These are phyloP conservation scores for Macroventuria anomochaeta DNA, from an alignment of 2,329 filamentous ascomycete species.

Conservation along the genomic window DNA sequence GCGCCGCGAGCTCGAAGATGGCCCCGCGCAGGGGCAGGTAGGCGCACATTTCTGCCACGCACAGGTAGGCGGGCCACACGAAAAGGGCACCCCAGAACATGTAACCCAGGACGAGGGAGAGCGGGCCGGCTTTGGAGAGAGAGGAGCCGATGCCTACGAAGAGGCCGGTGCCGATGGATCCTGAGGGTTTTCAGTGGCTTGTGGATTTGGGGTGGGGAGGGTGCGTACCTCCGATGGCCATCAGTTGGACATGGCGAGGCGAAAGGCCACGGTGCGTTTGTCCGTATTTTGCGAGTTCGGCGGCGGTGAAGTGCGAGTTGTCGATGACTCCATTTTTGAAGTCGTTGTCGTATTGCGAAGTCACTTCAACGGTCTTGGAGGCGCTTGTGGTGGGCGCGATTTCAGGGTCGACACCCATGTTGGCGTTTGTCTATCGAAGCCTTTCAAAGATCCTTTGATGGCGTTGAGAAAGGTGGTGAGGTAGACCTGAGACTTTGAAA, in stretches of 20 bases:
- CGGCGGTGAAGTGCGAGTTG: constrained; percentile 14
- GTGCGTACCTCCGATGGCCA: constrained; percentile 61
- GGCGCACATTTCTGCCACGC: constrained; percentile 80
- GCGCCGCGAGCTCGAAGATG: constrained; percentile 77
- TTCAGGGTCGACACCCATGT: constrained; percentile 16
- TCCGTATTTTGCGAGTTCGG: constrained; percentile 17
- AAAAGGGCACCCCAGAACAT: constrained; percentile 57
- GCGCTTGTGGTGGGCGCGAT: constrained; percentile 2
- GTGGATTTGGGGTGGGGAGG: neutral
- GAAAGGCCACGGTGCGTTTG: constrained; percentile 51
- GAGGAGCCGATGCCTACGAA: constrained; percentile 66
- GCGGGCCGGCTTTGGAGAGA: constrained; percentile 54
- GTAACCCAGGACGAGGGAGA: constrained; percentile 74
- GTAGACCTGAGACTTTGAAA: constrained; percentile 1
- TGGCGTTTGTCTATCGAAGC: neutral
- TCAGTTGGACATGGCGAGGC: constrained; percentile 61
- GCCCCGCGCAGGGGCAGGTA: constrained; percentile 78
- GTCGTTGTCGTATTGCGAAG: constrained; percentile 10
- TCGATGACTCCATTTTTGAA: constrained; percentile 11
- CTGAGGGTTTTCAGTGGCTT: constrained; percentile 47
- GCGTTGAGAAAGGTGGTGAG: neutral
- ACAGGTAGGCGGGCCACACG: constrained; percentile 59
- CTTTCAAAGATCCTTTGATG: too few species aligned
- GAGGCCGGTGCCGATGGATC: constrained; percentile 72
- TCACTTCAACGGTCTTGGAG: constrained; percentile 1